Conservation (phyloP, 805 yeast genomes). For the Priceomyces medius region DNA sequence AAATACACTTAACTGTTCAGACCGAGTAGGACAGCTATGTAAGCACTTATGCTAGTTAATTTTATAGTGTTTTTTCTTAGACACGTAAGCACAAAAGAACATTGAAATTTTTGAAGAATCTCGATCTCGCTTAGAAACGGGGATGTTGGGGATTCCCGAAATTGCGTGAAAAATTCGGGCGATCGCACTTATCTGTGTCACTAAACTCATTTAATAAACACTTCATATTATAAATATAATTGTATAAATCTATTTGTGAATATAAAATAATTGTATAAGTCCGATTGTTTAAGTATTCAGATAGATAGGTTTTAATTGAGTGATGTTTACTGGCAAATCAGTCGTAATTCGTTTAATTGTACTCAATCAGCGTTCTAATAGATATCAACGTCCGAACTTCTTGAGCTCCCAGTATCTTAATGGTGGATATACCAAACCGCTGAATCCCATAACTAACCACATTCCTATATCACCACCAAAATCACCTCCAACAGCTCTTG, state of each 20-base stretch:
- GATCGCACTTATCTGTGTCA: neutral
- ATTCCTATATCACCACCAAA: slow-evolving; percentile 79
- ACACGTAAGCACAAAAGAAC: slow-evolving; percentile 3
- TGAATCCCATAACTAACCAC: slow-evolving; percentile 73
- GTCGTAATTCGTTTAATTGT: too few species aligned
- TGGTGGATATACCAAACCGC: slow-evolving; percentile 62
- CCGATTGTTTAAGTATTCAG: too few species aligned
- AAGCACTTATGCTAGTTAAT: neutral
- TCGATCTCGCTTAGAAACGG: slow-evolving; percentile 3
- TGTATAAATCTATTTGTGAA: too few species aligned
- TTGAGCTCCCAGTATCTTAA: slow-evolving; percentile 66
- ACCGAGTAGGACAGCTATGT: neutral
- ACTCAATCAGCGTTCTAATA: too few species aligned
- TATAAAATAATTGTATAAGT: too few species aligned
- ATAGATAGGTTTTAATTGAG: too few species aligned
- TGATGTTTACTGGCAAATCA: too few species aligned
- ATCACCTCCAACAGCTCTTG: slow-evolving; percentile 57
- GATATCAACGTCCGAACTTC: slow-evolving; percentile 33
- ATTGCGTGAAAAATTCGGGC: neutral
- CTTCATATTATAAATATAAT: too few species aligned
- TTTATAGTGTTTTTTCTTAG: neutral
- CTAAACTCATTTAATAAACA: neutral
- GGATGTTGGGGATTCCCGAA: neutral
- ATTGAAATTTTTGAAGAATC: slow-evolving; percentile 3
- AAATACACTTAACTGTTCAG: neutral